These are phyloP conservation scores for Fusarium cicatricum DNA, from an alignment of 2,329 filamentous ascomycete species.

Conservation along the genomic window DNA sequence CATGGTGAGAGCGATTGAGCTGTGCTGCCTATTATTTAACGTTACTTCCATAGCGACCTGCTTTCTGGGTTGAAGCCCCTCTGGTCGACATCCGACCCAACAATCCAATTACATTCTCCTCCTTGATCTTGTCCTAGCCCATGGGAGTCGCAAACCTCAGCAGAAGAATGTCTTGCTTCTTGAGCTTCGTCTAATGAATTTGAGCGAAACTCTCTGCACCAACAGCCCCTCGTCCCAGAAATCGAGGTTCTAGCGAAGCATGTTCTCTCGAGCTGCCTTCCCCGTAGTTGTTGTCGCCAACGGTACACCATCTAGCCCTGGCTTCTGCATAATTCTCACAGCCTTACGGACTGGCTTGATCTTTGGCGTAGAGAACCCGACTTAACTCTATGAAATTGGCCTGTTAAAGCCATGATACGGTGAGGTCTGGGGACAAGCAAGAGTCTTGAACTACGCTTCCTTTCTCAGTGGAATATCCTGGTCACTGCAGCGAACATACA, in stretches of 20 bases:
- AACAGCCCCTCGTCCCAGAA: slow-evolving; percentile 83
- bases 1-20: slow-evolving; percentile 22
- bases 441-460: too few relatives aligned
- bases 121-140: slow-evolving; percentile 76
- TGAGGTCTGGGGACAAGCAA: too few relatives aligned
- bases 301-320: slow-evolving; percentile 43
- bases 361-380: background rate
- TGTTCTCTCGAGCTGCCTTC: slow-evolving; percentile 89
- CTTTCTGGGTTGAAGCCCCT: slow-evolving; percentile 4
- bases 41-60: slow-evolving; percentile 20
- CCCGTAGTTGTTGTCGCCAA: slow-evolving; percentile 69
- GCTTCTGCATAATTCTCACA: slow-evolving; percentile 37
- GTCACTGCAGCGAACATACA: slow-evolving; percentile 1
- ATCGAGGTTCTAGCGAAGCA: slow-evolving; percentile 84
- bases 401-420: too few relatives aligned
- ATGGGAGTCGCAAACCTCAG: slow-evolving; percentile 76
- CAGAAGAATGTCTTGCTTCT: slow-evolving; percentile 71
- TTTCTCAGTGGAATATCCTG: too few relatives aligned
- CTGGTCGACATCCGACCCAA: slow-evolving; percentile 13
- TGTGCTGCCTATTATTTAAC: slow-evolving; percentile 12
- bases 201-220: slow-evolving; percentile 84
- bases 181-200: slow-evolving; percentile 93
- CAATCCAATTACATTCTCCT: slow-evolving; percentile 14
- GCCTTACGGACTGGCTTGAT: slow-evolving; percentile 40
- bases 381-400: too few relatives aligned